Base-by-base conservation (phyloP, 106 monocot species). In the Iris macrosiphon region DNA sequence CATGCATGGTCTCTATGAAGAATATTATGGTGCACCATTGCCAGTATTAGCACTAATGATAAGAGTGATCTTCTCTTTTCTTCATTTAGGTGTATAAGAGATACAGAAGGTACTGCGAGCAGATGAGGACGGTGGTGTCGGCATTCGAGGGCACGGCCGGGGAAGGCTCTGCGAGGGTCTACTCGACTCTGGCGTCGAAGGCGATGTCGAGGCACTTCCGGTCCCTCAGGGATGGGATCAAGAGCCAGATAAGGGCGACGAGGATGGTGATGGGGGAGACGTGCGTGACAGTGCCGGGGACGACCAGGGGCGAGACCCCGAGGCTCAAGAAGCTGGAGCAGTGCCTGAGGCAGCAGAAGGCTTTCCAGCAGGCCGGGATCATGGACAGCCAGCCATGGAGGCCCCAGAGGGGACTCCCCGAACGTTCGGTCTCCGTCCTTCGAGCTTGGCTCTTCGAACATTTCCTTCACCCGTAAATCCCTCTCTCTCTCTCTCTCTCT, bases 361-460 rank as follows among this genome's bases (percentile, higher is more conserved):
- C 65, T 1, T 71, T 71, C 55, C 70, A 75, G 37, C 65, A 71
- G 5, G 42, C 34, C 16, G 65, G 62, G 9, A 21, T 45, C 17
- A 62, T 71, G 57, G 66, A 75, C 40, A 24, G 26, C 39, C 75
- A 80, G 2, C 66, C 80, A 2, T 80, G 75, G 75, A 17, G 75
- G 18, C 74, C 80, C 3, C 75, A 80, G 41, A 54, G 80, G 18
- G 80, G 75, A 17, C 66, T 80, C n/a, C 75, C 80, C 7, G 80
- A 80, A 24, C 56, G 75, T 9, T 64, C 75, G 3, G 80, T 80
- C 7, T 65, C 73, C 13, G 44, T 80, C 25, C 80, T 80, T 2
- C 74, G 79, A 14, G 74, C 80, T 31, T 80, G 80, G 80, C 75
- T 75, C 38, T 75, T 80, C 51, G 80, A 75, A 27, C 80, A 80